A percentile compares a stretch with the other conserved stretches of the same genome.
Evolutionary conservation across 1,284 basidiomycete species (phyloP).

Genomic region (Sutorius eximius): DNA sequence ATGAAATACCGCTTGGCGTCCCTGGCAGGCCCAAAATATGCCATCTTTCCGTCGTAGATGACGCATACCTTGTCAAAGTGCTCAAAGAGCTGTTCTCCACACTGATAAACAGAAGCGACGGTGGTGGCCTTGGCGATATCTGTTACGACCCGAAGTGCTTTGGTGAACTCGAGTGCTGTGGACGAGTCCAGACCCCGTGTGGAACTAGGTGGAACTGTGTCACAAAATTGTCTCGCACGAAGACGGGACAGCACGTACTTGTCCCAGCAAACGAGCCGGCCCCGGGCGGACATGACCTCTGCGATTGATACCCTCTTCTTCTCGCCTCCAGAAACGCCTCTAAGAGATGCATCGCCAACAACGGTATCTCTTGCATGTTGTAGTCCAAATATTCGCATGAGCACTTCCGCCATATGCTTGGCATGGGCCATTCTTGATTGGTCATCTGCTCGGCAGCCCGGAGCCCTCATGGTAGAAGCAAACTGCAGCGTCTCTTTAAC

Average conservation of each 20-base stretch:
- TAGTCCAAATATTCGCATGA: conserved; percentile 71
- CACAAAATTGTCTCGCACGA: not conserved
- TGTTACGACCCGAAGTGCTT: conserved; percentile 56
- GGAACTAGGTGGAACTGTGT: conserved; percentile 38
- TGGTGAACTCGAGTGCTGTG: conserved; percentile 66
- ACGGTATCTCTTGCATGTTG: conserved; percentile 54
- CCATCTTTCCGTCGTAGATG: conserved; percentile 68
- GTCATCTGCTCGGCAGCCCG: conserved; percentile 27
- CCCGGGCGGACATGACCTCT: conserved; percentile 46
- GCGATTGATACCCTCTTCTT: conserved; percentile 67
- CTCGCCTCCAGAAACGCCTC: conserved; percentile 82
- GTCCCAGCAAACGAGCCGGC: conserved; percentile 54
- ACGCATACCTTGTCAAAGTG: conserved; percentile 70
- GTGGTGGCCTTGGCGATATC: conserved; percentile 53
- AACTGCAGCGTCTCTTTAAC: conserved; percentile 66
- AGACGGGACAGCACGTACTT: conserved; percentile 30
- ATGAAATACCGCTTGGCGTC: conserved; percentile 65
- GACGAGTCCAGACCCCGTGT: conserved; percentile 72
- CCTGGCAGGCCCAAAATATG: conserved; percentile 63
- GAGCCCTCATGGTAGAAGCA: conserved; percentile 59
- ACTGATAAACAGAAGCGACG: conserved; percentile 71
- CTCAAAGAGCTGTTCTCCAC: conserved; percentile 50
- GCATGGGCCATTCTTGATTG: conserved; percentile 34
- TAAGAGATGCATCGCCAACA: conserved; percentile 71
- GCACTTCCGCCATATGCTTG: conserved; percentile 47